Base-by-base conservation (phyloP, 805 yeast genomes). In the Lipomyces mesembrius region DNA sequence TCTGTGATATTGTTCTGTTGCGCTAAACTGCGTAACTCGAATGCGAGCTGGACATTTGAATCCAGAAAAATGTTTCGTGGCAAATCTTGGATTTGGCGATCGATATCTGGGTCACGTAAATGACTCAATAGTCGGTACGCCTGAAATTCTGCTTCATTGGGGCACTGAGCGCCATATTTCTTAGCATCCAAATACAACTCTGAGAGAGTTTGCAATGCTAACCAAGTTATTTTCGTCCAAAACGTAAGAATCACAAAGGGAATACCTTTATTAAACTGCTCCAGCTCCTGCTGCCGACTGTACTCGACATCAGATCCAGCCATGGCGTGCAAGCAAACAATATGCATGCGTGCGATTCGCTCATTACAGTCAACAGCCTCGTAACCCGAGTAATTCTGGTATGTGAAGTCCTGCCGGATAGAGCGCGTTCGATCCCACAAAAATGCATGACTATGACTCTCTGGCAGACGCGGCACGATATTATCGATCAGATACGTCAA, bases 361-460 rank as follows among this genome's bases (percentile, higher is more conserved):
- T 95, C 99, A 74, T 91, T 91, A 77, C 98, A 95, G 71, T 89
- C 94, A 9, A 94, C 85, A 1, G 98, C 96, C 76, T 95, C 98
- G 1, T 93, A 90, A 0, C 98, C 99, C 54, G 88, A 88, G 73
- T 88, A 94, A 76, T 94, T 94, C 75, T 95, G 99, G 75, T 91
- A 93, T 0, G 98, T 93, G 78, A 95, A 95, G 77, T 95, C 99
- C 77, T 95, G 98, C 75, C 99, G 84, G 56, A 95, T 93, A 0
- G 98, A 92, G 72, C 99, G 84, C 25, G 98, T 95, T 77, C 99
- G 84, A 77, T 95, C 98, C 99, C 99, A 96, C 8, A 95, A 78
- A 72, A 95, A 94, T 0, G 97, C 85, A 73, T 95, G 98, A n/a
- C 9, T n/a, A 9, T 52, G 55, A 0, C 93, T 83, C 11, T 88